Evolutionary conservation across 345 rosid genomes (phyloP).

Genomic region (Acer saccharum): DNA sequence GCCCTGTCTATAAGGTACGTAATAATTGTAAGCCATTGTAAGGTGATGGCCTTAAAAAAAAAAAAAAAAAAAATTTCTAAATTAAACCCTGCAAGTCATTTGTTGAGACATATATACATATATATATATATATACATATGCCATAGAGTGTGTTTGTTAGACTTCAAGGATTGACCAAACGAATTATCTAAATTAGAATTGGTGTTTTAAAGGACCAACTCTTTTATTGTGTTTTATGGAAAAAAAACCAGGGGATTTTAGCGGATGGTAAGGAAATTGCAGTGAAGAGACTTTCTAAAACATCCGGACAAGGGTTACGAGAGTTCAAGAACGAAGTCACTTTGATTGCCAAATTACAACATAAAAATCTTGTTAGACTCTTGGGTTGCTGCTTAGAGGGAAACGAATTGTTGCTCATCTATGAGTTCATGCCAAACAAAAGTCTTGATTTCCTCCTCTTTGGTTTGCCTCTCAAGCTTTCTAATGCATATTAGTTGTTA

Average conservation of each 20-base stretch:
- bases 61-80: too few species aligned
- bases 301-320: constrained; percentile 27
- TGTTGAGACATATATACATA: too few species aligned
- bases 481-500: not conserved
- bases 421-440: constrained; percentile 32
- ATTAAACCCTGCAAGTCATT: too few species aligned
- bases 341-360: constrained; percentile 26
- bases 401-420: constrained; percentile 25
- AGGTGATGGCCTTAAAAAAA: too few species aligned
- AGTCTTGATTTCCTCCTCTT: constrained; percentile 30
- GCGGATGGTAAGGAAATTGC: constrained; percentile 21
- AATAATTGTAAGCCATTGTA: too few species aligned
- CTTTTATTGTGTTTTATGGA: not conserved
- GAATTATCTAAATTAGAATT: too few species aligned
- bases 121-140: too few species aligned
- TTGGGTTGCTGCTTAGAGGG: constrained; percentile 30
- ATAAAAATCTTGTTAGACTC: constrained; percentile 30
- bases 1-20: constrained; percentile 48
- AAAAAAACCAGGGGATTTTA: not conserved
- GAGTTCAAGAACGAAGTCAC: constrained; percentile 33
- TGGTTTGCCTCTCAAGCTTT: constrained; percentile 16
- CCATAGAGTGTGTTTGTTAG: too few species aligned
- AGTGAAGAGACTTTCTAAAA: constrained; percentile 23
- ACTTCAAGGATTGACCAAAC: too few species aligned
- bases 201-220: too few species aligned